Conservation (phyloP, 2,329 filamentous ascomycete species). For the Calonectria henricotiae region DNA sequence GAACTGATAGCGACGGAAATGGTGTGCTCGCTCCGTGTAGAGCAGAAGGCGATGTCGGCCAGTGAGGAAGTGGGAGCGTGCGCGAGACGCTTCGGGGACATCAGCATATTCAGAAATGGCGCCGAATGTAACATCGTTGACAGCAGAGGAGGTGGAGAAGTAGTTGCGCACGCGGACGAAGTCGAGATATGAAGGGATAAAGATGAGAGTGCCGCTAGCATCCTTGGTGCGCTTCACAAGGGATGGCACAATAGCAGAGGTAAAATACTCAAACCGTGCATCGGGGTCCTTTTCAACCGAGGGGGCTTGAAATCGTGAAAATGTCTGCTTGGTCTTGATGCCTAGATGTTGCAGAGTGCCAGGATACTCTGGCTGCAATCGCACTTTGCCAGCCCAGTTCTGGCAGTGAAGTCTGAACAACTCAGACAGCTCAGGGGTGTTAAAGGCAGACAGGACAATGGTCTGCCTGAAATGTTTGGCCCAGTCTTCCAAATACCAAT, state of each 20-base stretch:
- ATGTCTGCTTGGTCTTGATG: slow-evolving; percentile 86
- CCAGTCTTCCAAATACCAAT: slow-evolving; percentile 93
- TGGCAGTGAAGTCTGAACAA: slow-evolving; percentile 83
- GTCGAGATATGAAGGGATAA: slow-evolving; percentile 94
- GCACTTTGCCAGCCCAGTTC: slow-evolving; percentile 86
- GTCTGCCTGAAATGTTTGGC: slow-evolving; percentile 89
- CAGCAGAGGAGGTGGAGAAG: slow-evolving; percentile 80
- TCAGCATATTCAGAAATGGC: slow-evolving; percentile 91
- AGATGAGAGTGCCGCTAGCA: slow-evolving; percentile 82
- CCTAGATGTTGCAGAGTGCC: slow-evolving; percentile 83
- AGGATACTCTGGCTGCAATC: slow-evolving; percentile 78
- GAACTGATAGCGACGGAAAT: slow-evolving; percentile 91
- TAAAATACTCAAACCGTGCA: slow-evolving; percentile 92
- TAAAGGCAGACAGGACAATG: slow-evolving; percentile 84
- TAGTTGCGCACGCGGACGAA: slow-evolving; percentile 95
- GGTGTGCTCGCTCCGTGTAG: slow-evolving; percentile 96
- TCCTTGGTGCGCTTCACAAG: slow-evolving; percentile 79
- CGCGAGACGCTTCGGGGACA: slow-evolving; percentile 83
- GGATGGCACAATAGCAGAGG: slow-evolving; percentile 82
- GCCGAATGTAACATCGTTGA: slow-evolving; percentile 74
- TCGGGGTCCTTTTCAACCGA: slow-evolving; percentile 86
- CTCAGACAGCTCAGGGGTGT: slow-evolving; percentile 90
- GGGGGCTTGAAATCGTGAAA: slow-evolving; percentile 85
- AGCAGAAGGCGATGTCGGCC: slow-evolving; percentile 88
- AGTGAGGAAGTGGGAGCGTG: slow-evolving; percentile 88